These are phyloP conservation scores for Solanum hybrid DNA, from an alignment of 305 asterid genomes.

Conservation along the genomic window DNA sequence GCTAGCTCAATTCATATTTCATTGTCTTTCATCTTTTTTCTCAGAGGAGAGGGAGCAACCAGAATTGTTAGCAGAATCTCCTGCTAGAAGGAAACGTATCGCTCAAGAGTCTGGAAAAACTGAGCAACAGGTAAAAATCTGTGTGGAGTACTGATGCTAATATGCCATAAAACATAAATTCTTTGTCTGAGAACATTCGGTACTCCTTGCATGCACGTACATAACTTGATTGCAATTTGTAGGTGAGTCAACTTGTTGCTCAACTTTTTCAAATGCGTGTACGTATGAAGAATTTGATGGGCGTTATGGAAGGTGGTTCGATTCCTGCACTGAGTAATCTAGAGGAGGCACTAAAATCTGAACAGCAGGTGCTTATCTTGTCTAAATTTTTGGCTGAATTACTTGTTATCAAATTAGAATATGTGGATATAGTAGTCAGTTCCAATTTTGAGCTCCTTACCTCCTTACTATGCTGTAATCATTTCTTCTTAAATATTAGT, in stretches of 20 bases:
- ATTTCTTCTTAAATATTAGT: not conserved
- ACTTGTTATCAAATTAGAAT: not conserved
- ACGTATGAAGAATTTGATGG: constrained; percentile 95
- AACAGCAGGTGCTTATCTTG: constrained; percentile 51
- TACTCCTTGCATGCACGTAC: not conserved
- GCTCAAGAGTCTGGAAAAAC: constrained; percentile 94
- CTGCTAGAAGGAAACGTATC: constrained; percentile 62
- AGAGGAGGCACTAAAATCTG: constrained; percentile 76
- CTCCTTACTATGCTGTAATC: not conserved
- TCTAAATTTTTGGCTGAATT: not conserved
- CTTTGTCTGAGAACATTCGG: not conserved
- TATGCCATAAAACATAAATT: not conserved
- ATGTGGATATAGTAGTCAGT: not conserved
- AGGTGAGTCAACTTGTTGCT: constrained; percentile 94
- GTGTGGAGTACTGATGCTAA: not conserved
- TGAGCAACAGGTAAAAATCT: constrained; percentile 68
- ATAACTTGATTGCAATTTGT: not conserved
- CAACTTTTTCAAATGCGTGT: constrained; percentile 98
- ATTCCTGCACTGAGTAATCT: constrained; percentile 79
- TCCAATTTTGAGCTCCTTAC: not conserved
- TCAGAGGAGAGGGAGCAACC: constrained; percentile 98
- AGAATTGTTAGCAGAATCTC: constrained; percentile 88
- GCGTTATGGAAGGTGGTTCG: constrained; percentile 91
- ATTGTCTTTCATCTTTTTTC: not conserved
- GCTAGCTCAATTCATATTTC: not conserved